A percentile compares a stretch with the other conserved stretches of the same genome.
These are phyloP conservation scores for Phoenix roebelenii DNA, from an alignment of 176 grass and related monocot species.

Conservation along the genomic window DNA sequence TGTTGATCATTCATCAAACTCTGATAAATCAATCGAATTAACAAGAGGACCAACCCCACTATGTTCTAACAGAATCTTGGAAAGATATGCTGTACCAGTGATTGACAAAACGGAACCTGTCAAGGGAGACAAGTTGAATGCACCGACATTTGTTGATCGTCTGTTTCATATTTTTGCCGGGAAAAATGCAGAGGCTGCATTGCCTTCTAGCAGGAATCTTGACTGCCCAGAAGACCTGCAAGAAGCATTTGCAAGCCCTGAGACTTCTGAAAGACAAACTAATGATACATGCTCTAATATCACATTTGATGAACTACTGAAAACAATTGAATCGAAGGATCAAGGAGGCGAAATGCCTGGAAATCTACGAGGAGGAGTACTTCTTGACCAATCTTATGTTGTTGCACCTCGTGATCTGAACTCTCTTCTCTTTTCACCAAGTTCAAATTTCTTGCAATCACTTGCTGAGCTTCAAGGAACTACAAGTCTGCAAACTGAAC, in stretches of 20 bases:
- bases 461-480: constrained; percentile 47
- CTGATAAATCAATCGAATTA: constrained; percentile 2
- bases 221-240: constrained; percentile 23
- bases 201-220: constrained; percentile 10
- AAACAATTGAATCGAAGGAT: constrained; percentile 34
- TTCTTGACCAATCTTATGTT: constrained; percentile 62
- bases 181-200: constrained; percentile 29
- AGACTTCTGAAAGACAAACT: constrained; percentile 26
- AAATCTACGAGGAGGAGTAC: constrained; percentile 63
- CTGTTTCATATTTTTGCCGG: constrained; percentile 44
- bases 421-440: constrained; percentile 66
- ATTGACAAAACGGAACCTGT: constrained; percentile 10
- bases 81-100: constrained; percentile 6
- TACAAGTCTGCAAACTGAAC: constrained; percentile 62
- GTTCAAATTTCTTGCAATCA: constrained; percentile 56
- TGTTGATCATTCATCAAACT: not conserved
- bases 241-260: constrained; percentile 16
- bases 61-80: not conserved
- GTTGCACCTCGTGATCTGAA: constrained; percentile 57
- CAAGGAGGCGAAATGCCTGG: constrained; percentile 63
- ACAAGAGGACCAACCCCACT: not conserved
- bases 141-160: constrained; percentile 40
- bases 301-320: constrained; percentile 55
- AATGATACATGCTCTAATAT: constrained; percentile 12
- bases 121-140: constrained; percentile 26